phyloP scores from a whole-genome alignment of 768 basidiomycete species.

The Lactarius psammicola region DNA sequence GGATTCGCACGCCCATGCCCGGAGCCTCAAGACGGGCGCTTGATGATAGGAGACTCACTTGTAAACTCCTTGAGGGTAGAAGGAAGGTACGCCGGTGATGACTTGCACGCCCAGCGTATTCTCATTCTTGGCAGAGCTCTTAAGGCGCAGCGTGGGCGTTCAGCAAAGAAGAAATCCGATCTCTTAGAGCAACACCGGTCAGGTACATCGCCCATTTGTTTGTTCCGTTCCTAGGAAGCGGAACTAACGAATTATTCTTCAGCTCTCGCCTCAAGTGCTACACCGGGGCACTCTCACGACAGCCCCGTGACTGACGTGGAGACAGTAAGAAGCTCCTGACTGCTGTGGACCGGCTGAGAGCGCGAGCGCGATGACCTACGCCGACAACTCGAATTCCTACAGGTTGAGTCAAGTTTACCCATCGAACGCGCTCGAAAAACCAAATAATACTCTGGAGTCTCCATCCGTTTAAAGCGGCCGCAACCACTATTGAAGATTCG shows the following conservation, averaged over 20 bases:
- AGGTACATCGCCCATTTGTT: background rate
- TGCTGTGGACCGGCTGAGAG: constrained; percentile 65
- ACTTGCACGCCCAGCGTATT: background rate
- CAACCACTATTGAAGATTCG: constrained; percentile 10
- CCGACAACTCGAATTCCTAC: constrained; percentile 64
- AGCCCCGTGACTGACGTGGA: constrained; percentile 27
- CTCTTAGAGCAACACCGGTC: background rate
- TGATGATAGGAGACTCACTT: constrained; percentile 30
- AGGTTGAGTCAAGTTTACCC: constrained; percentile 63
- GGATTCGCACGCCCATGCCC: constrained; percentile 38
- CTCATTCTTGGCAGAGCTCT: constrained; percentile 15
- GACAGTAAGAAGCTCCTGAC: constrained; percentile 52
- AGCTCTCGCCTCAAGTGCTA: constrained; percentile 3
- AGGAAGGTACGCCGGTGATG: constrained; percentile 31
- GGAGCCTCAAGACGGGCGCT: constrained; percentile 25
- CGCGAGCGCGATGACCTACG: constrained; percentile 62
- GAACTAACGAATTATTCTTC: background rate
- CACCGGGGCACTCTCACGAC: background rate
- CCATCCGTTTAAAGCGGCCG: constrained; percentile 21
- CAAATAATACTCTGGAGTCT: constrained; percentile 41
- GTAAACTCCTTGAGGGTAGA: constrained; percentile 31
- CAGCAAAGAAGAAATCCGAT: constrained; percentile 5
- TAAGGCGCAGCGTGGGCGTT: constrained; percentile 16
- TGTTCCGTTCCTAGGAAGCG: too few species aligned
- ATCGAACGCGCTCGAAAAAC: constrained; percentile 58